Evolutionary conservation across 805 yeast species (phyloP).

Genomic region (Yarrowia divulgata): DNA sequence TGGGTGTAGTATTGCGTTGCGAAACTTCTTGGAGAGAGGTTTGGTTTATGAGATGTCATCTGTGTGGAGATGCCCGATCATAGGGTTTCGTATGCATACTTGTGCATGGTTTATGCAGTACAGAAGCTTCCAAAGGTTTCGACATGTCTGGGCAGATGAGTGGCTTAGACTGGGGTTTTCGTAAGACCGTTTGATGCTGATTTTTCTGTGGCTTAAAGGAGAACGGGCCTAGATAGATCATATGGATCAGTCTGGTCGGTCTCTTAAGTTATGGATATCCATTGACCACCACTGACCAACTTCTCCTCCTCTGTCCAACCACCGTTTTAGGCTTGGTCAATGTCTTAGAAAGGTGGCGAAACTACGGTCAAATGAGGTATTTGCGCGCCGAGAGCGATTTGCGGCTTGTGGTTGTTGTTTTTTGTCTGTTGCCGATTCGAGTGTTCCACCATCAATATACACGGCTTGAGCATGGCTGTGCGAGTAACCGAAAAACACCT

Average conservation of each 20-base stretch:
- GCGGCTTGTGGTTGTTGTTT: too few species aligned
- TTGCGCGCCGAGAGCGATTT: background rate
- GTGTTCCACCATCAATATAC: too few species aligned
- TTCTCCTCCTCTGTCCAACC: background rate
- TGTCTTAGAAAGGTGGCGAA: constrained; percentile 19
- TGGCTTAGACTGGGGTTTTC: too few species aligned
- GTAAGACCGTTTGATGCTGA: background rate
- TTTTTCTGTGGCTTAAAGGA: too few species aligned
- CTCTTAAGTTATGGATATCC: too few species aligned
- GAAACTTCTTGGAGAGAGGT: background rate
- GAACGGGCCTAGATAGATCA: too few species aligned
- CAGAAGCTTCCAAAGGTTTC: constrained; percentile 34
- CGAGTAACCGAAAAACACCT: too few species aligned
- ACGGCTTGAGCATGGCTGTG: background rate
- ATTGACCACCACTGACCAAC: background rate
- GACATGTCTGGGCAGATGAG: constrained; percentile 24
- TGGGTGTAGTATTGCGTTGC: background rate
- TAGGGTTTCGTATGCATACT: constrained; percentile 13
- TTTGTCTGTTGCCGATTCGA: background rate
- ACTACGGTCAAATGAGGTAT: background rate
- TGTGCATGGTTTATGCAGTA: background rate
- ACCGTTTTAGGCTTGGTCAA: background rate
- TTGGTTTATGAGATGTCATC: constrained; percentile 1
- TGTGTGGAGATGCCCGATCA: constrained; percentile 14
- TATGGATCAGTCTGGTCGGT: too few species aligned